These are phyloP conservation scores for Vishniacozyma victoriae DNA, from an alignment of 768 basidiomycete genomes.

Conservation along the genomic window DNA sequence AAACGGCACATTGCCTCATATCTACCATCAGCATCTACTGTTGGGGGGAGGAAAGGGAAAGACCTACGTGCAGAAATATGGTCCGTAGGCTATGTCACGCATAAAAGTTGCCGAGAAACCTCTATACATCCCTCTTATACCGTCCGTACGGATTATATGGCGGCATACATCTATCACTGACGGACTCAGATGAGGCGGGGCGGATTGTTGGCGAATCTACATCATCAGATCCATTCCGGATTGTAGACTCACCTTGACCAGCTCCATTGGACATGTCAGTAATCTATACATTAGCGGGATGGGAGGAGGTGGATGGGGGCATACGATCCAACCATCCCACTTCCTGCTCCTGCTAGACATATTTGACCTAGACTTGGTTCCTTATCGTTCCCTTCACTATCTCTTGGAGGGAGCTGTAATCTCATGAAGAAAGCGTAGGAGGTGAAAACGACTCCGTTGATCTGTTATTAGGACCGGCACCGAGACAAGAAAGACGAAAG, in stretches of 20 bases:
- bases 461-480: slow-evolving; percentile 14
- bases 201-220: slow-evolving; percentile 49
- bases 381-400: background rate
- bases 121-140: slow-evolving; percentile 66
- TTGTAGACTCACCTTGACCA: slow-evolving; percentile 73
- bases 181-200: slow-evolving; percentile 36
- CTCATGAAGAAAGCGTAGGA: slow-evolving; percentile 75
- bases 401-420: slow-evolving; percentile 53
- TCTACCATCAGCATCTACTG: slow-evolving; percentile 5
- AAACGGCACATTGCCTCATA: slow-evolving; percentile 47
- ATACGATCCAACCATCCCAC: slow-evolving; percentile 73
- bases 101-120: slow-evolving; percentile 68
- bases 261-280: slow-evolving; percentile 74
- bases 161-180: slow-evolving; percentile 54
- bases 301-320: slow-evolving; percentile 36
- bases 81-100: slow-evolving; percentile 75
- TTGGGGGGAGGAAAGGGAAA: slow-evolving; percentile 7
- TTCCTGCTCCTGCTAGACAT: slow-evolving; percentile 68
- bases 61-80: slow-evolving; percentile 75
- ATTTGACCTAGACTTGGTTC: slow-evolving; percentile 68
- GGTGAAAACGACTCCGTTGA: slow-evolving; percentile 78
- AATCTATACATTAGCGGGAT: slow-evolving; percentile 50
- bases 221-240: background rate
- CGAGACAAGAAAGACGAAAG: background rate
- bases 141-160: slow-evolving; percentile 56